Conservation (phyloP, 2,329 filamentous ascomycete species). For the Aspergillus fumigatus region DNA sequence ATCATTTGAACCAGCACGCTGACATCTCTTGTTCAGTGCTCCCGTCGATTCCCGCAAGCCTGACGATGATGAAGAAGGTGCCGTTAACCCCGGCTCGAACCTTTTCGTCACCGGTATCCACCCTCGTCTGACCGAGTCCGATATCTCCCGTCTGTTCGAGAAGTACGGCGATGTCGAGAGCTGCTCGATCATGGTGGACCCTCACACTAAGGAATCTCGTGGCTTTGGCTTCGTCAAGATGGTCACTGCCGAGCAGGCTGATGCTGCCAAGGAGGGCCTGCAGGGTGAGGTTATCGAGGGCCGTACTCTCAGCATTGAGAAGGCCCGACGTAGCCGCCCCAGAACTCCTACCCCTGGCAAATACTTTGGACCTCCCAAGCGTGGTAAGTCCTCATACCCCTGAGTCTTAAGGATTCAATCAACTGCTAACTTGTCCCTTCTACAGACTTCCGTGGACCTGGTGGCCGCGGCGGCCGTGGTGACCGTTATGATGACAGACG, state of each 20-base stretch:
- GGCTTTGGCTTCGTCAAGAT: conserved; percentile 99
- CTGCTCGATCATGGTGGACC: conserved; percentile 99
- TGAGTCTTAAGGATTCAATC: background rate
- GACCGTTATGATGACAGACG: conserved; percentile 52
- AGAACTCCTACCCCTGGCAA: conserved; percentile 96
- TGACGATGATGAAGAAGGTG: conserved; percentile 65
- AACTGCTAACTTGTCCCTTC: conserved; percentile 7
- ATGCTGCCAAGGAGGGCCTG: conserved; percentile 92
- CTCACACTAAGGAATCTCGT: conserved; percentile 96
- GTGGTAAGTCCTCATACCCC: conserved; percentile 59
- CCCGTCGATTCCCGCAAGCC: conserved; percentile 44
- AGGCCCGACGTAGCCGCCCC: conserved; percentile 90
- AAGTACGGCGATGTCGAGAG: conserved; percentile 99
- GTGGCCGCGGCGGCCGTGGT: conserved; percentile 40
- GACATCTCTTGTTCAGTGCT: conserved; percentile 32
- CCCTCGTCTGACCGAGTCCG: conserved; percentile 80
- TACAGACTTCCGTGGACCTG: conserved; percentile 36
- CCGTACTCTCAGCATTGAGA: conserved; percentile 95
- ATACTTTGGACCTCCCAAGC: conserved; percentile 97
- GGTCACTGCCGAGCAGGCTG: conserved; percentile 89
- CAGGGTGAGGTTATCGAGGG: conserved; percentile 95
- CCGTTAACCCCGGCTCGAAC: conserved; percentile 91
- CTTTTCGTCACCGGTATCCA: conserved; percentile 98
- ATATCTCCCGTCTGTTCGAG: conserved; percentile 92
- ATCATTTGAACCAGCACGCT: background rate